Evolutionary conservation across 768 basidiomycete genomes (phyloP), one percentile per base, ranked within the genome.

Genomic region (Lactifluus pinguis): DNA sequence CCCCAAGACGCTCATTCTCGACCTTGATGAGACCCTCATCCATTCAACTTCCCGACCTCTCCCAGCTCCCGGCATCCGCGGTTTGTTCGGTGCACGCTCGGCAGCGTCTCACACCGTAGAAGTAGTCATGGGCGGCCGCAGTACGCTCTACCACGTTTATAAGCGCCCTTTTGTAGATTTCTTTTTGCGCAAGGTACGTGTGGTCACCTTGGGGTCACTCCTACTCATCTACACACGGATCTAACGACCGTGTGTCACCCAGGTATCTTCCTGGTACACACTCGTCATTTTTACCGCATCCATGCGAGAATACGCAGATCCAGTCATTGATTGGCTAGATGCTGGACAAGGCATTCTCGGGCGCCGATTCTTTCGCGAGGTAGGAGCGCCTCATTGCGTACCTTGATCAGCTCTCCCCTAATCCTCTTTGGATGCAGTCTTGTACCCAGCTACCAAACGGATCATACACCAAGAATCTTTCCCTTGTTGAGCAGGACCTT

Each of bases 251-350:
- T 52, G 38, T 29, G 51, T 53, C 29, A 48, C 47, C n/a, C 67
- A 98, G 95, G 95, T 98, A 44, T 95, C 97, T 34, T 80, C 86
- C 29, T 99, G 97, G 97, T 99, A 99, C 75, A 98, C 95, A 1
- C 82, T 99, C 61, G 94, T 99, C 55, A 93, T 99, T 65, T 99
- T 95, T 75, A 99, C 97, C 36, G 97, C 97, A 7, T 98, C 95
- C 9, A 92, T 99, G 91, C 89, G 94, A 69, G 97, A 99, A 74
- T 99, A 99, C 72, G 97, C 97, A 63, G 97, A 99, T 76, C 97
- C 97, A 0, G 95, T 99, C 32, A 99, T 99, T 66, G 97, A 99
- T 74, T 99, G 97, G 97, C 76, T 99, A 56, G 97, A 99, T 70
- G 92, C 87, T 57, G 92, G 94, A 4, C 83, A 92, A 49, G 95